Base-by-base conservation (phyloP, 2,329 filamentous ascomycete genomes). In the Colletotrichum abscissum region DNA sequence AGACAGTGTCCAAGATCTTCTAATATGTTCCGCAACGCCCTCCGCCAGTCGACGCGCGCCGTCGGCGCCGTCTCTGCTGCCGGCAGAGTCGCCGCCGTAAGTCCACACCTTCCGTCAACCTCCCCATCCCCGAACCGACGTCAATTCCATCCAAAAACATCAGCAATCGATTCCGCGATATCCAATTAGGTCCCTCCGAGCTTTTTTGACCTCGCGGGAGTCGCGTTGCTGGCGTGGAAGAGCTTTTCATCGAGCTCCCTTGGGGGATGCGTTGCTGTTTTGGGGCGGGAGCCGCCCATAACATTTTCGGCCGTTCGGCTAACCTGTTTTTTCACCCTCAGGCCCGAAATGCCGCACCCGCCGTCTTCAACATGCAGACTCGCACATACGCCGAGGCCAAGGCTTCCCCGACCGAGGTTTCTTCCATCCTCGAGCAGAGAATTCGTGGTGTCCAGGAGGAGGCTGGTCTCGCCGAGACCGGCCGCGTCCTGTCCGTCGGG, bases 401-500 rank as follows among this genome's bases (percentile, higher is more conserved):
- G 92, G 95, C 97, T 82, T 87, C 95, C 75, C 97, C 97, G 81
- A 99, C 96, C 82, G 97, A 99, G 91, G 96, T 98, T 82, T 98
- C 97, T 80, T 98, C 96, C 81, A 98, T 99, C 87, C 94, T 99
- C 84, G 97, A 98, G 91, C 96, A 98, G 92, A 92, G 95, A 88
- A 99, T 99, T 84, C 94, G 97, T 85, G 97, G 97, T 90, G 95
- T 98, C 80, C 94, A 97, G 88, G 97, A 98, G 89, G 97, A 98
- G 90, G 90, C 94, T 84, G 92, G 91, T 86, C 94, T 99, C 82
- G 95, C 97, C 86, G 97, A 99, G 93, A 99, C 97, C 84, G 97
- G 97, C 85, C 95, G 96, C 89, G 97, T 99, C 83, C 93, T 99
- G 82, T 98, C 95, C 83, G 95, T 99, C 87, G 96, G 96, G 96